Evolutionary conservation across 345 rosid species (phyloP).

Genomic region (Eucalyptus grandis): DNA sequence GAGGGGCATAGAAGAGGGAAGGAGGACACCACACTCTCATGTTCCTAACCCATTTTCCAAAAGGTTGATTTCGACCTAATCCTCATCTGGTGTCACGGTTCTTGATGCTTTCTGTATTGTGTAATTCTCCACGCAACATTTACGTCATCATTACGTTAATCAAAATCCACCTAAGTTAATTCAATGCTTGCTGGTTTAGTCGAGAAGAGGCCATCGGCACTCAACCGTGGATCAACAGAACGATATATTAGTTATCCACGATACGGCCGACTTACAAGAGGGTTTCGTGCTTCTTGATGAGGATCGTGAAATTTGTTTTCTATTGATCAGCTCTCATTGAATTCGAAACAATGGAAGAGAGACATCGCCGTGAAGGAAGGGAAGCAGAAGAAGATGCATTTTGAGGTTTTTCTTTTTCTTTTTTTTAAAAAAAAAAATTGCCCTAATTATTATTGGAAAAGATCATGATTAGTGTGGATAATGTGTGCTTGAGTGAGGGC

Average conservation of each 20-base stretch:
- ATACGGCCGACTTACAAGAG: not conserved
- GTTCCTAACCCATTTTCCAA: not conserved
- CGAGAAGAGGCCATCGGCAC: not conserved
- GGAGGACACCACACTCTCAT: not conserved
- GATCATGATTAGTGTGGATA: not conserved
- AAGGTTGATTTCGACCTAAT: conserved; percentile 5
- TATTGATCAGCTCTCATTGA: not conserved
- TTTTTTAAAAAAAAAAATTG: not conserved
- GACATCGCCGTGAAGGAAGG: not conserved
- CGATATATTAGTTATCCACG: not conserved
- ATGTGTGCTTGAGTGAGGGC: not conserved
- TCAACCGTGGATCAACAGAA: not conserved
- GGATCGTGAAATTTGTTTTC: not conserved
- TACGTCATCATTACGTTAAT: not conserved
- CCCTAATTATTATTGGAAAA: not conserved
- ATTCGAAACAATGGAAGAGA: not conserved
- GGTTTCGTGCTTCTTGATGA: not conserved
- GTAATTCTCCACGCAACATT: not conserved
- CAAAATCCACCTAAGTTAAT: not conserved
- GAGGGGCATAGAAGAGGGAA: conserved; percentile 6
- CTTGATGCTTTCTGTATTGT: not conserved
- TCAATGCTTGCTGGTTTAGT: not conserved
- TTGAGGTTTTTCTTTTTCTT: not conserved
- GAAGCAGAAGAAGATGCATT: not conserved
- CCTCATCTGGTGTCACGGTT: not conserved